phyloP scores from a whole-genome alignment of 2,329 filamentous ascomycete species.

The Colletotrichum magnum region DNA sequence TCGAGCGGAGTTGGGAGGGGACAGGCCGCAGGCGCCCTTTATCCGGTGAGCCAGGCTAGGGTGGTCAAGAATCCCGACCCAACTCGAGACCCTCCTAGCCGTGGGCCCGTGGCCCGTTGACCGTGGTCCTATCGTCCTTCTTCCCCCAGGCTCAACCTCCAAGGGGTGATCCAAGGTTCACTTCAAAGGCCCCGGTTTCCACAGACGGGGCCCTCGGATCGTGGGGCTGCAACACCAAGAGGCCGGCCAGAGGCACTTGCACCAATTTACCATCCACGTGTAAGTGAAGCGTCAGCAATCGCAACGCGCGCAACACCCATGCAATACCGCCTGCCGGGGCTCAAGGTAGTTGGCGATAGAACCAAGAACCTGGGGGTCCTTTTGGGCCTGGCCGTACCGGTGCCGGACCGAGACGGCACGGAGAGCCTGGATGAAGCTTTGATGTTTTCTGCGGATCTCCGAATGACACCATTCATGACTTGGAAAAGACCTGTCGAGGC shows the following conservation, averaged over 20 bases:
- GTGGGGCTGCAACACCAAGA: slow-evolving; percentile 29
- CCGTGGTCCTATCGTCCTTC: too few relatives aligned
- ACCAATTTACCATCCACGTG: slow-evolving; percentile 35
- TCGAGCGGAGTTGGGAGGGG: slow-evolving; percentile 32
- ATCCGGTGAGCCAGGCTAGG: slow-evolving; percentile 22
- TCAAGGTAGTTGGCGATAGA: neutral
- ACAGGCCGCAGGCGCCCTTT: slow-evolving; percentile 14
- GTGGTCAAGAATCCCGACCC: slow-evolving; percentile 14
- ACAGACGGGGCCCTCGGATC: slow-evolving; percentile 24
- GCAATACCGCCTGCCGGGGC: slow-evolving; percentile 3
- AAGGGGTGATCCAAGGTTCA: neutral
- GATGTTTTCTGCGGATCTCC: slow-evolving; percentile 7
- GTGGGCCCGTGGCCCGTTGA: neutral
- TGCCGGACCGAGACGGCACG: slow-evolving; percentile 27
- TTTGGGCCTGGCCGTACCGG: slow-evolving; percentile 10
- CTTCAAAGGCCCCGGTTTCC: slow-evolving; percentile 7
- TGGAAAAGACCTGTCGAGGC: neutral
- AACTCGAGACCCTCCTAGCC: slow-evolving; percentile 2
- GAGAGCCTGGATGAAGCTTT: slow-evolving; percentile 6
- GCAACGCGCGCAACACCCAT: slow-evolving; percentile 7
- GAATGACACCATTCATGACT: slow-evolving; percentile 16
- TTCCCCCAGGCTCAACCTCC: neutral
- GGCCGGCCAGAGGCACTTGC: slow-evolving; percentile 12
- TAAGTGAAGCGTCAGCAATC: slow-evolving; percentile 17
- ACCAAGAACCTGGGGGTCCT: neutral